Evolutionary conservation across 345 rosid genomes (phyloP).

Genomic region (Trapa incisa): DNA sequence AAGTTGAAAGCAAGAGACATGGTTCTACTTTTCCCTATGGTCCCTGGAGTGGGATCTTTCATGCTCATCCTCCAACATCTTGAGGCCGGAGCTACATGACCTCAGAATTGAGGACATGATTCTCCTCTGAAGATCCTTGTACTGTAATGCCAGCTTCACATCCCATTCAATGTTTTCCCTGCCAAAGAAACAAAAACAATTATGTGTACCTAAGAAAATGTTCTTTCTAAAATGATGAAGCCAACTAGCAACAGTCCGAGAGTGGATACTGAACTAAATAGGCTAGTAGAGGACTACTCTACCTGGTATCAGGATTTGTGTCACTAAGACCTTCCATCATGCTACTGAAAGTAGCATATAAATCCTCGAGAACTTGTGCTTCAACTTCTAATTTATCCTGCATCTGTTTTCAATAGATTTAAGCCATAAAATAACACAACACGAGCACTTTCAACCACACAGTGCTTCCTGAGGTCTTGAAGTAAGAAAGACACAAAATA

Average conservation of each 20-base stretch:
- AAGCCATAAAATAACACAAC: background rate
- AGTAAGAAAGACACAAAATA: background rate
- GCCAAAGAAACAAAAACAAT: conserved; percentile 11
- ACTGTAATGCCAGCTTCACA: conserved; percentile 47
- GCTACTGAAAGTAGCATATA: conserved; percentile 40
- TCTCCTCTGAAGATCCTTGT: conserved; percentile 45
- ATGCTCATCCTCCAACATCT: conserved; percentile 40
- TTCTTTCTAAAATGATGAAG: background rate
- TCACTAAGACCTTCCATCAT: conserved; percentile 60
- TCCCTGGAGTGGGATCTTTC: conserved; percentile 6
- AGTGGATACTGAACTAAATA: background rate
- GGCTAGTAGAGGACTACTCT: conserved; percentile 1
- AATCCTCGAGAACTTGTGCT: conserved; percentile 48
- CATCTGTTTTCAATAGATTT: conserved; percentile 23
- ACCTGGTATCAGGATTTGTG: conserved; percentile 36
- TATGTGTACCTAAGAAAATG: background rate
- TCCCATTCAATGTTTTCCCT: conserved; percentile 50
- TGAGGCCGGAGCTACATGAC: conserved; percentile 54
- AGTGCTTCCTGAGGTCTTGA: background rate
- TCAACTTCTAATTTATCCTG: conserved; percentile 44
- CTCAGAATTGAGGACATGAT: conserved; percentile 55
- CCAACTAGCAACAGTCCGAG: background rate
- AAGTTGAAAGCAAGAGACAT: background rate
- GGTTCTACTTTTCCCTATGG: background rate
- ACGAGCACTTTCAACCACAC: background rate